Percentiles rank a stretch among this genome's conserved stretches.
Evolutionary conservation across 2,329 filamentous ascomycete genomes (phyloP).

Genomic region (Curvularia verruculosa): DNA sequence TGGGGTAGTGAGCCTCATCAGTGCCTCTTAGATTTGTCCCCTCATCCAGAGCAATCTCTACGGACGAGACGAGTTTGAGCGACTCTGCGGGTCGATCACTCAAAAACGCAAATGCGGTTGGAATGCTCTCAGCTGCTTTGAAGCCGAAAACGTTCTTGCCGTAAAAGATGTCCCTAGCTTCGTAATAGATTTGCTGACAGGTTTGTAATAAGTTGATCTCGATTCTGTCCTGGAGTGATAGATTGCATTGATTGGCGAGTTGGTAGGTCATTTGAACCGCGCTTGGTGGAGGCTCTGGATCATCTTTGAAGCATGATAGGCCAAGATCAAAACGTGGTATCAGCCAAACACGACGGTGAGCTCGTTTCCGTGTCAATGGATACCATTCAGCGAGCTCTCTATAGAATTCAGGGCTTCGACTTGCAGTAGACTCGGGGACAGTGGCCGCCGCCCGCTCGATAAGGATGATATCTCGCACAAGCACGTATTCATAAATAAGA

Average conservation of each 20-base stretch:
- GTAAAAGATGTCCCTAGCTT: slow-evolving; percentile 33
- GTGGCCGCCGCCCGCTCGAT: slow-evolving; percentile 22
- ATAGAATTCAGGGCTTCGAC: slow-evolving; percentile 10
- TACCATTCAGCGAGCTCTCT: slow-evolving; percentile 13
- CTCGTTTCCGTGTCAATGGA: slow-evolving; percentile 12
- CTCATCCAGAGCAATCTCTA: slow-evolving; percentile 28
- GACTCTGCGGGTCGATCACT: slow-evolving; percentile 26
- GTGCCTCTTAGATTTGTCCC: slow-evolving; percentile 26
- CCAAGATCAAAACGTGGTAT: slow-evolving; percentile 27
- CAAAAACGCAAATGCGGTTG: slow-evolving; percentile 33
- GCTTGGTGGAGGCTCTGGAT: slow-evolving; percentile 13
- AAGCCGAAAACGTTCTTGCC: slow-evolving; percentile 33
- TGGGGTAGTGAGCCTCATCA: slow-evolving; percentile 20
- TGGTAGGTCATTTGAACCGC: slow-evolving; percentile 32
- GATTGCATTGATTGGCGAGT: slow-evolving; percentile 7
- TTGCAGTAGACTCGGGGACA: slow-evolving; percentile 6
- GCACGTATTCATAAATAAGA: slow-evolving; percentile 26
- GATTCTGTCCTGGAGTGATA: slow-evolving; percentile 3
- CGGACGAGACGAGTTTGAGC: slow-evolving; percentile 19
- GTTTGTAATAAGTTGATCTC: slow-evolving; percentile 23
- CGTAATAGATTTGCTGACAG: slow-evolving; percentile 29
- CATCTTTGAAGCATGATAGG: slow-evolving; percentile 9
- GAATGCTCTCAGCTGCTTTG: slow-evolving; percentile 24
- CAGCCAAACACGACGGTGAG: slow-evolving; percentile 23
- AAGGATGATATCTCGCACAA: slow-evolving; percentile 23